Evolutionary conservation across 1,284 basidiomycete genomes (phyloP).

Genomic region (Rhodotorula sp.): DNA sequence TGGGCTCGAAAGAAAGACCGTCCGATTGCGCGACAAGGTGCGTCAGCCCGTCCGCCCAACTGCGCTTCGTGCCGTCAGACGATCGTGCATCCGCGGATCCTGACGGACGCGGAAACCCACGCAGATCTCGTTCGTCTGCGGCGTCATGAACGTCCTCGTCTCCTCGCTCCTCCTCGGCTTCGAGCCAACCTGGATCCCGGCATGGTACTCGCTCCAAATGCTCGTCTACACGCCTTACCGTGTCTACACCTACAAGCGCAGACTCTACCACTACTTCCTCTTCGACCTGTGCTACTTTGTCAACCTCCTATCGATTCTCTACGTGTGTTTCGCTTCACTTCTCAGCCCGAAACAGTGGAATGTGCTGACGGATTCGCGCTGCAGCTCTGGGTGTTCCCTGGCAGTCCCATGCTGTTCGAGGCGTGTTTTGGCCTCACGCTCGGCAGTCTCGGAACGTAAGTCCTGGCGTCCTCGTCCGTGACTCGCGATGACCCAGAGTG

Average conservation of each 20-base stretch:
- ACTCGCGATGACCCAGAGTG: too few species aligned
- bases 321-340: conserved; percentile 16
- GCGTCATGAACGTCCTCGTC: conserved; percentile 46
- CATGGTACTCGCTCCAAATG: conserved; percentile 44
- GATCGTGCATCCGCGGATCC: too few species aligned
- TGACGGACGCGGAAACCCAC: neutral
- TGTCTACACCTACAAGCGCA: conserved; percentile 44
- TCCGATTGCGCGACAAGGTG: conserved; percentile 42
- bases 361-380: neutral
- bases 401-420: conserved; percentile 43
- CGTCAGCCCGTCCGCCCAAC: neutral
- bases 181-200: conserved; percentile 43
- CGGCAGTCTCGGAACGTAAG: conserved; percentile 43
- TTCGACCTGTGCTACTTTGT: conserved; percentile 47
- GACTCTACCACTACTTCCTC: conserved; percentile 46
- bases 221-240: conserved; percentile 44
- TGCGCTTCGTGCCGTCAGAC: too few species aligned
- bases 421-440: conserved; percentile 46
- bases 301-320: conserved; percentile 45
- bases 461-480: neutral
- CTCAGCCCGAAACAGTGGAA: too few species aligned
- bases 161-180: conserved; percentile 46
- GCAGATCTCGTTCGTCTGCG: conserved; percentile 46
- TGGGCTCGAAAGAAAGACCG: conserved; percentile 28
- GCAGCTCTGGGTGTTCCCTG: conserved; percentile 45